A percentile compares a stretch with the other conserved stretches of the same genome.
These are phyloP conservation scores for Stachybotrys elegans DNA, from an alignment of 2,329 filamentous ascomycete genomes.

Conservation along the genomic window DNA sequence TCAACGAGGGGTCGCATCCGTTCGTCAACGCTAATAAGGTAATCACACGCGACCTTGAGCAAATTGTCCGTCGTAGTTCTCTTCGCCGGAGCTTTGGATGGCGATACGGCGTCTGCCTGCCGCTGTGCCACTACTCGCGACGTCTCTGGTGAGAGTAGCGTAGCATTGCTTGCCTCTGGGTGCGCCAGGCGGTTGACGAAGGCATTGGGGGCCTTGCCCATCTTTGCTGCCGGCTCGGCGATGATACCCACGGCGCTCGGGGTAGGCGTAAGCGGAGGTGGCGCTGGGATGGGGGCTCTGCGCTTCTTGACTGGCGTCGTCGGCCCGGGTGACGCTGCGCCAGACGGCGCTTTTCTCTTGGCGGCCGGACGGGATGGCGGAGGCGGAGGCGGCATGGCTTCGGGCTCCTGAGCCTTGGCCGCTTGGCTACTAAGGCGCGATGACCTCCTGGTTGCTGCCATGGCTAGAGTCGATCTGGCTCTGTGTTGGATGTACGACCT, in stretches of 20 bases:
- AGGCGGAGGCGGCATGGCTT: conserved; percentile 14
- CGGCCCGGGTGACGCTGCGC: conserved; percentile 17
- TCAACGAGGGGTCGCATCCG: conserved; percentile 69
- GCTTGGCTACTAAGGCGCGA: conserved; percentile 33
- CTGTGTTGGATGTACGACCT: no score
- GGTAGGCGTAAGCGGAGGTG: conserved; percentile 41
- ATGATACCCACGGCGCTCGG: conserved; percentile 39
- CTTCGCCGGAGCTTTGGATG: conserved; percentile 30
- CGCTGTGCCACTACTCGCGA: conserved; percentile 55
- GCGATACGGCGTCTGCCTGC: conserved; percentile 38
- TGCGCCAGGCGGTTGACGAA: conserved; percentile 53
- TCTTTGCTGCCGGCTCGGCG: conserved; percentile 21
- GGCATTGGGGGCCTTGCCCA: conserved; percentile 28
- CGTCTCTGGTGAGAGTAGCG: conserved; percentile 66
- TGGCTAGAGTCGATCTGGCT: no score
- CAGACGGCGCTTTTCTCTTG: conserved; percentile 29
- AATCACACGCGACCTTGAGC: conserved; percentile 68
- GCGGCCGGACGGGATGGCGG: conserved; percentile 15
- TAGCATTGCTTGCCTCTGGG: conserved; percentile 62
- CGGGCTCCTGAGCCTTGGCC: conserved; percentile 10
- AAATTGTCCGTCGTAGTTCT: conserved; percentile 63
- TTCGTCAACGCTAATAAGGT: conserved; percentile 69
- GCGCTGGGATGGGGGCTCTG: conserved; percentile 13
- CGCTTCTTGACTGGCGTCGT: conserved; percentile 27
- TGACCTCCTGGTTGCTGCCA: conserved; percentile 32